Evolutionary conservation across 2,329 filamentous ascomycete species (phyloP), one percentile per base, ranked within the genome.

Genomic region (Aspergillus caelatus): DNA sequence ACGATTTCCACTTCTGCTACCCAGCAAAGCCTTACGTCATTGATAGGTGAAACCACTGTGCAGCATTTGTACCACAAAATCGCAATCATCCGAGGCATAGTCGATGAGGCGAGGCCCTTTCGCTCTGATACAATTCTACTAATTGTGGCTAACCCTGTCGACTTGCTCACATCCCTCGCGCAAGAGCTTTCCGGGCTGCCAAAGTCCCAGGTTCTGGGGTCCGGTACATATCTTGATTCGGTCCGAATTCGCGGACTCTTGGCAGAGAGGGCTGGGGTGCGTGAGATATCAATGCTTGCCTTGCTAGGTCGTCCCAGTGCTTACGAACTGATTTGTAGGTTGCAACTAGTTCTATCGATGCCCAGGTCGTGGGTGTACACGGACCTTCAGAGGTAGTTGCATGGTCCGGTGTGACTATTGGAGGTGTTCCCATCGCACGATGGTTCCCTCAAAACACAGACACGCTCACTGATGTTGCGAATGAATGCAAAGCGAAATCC

Each of bases 141-240:
- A 1, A 72, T 86, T 1, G 83, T 86, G 4, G 80, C 85, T 2
- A 86, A 86, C 69, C 85, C 85, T 0, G 84, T 86, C 23, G 85
- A 87, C 68, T 75, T 86, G 32, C 74, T 86, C 39, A 85, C 85
- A 1, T 80, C 81, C 53, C 79, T 86, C 57, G 82, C 81, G 4
- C 78, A 80, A 36, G 75, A 81, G 53, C 71, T 83, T 19, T 82
- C 82, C 0, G 80, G 82, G 1, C 75, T 86, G 1, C 84, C 84
- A 0, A 68, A 76, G 43, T 72, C 67, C 11, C 84, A 85, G 64
- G 83, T 86, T 14, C 68, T 86, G 28, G 85, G 85, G 0, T 82
- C 81, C 4, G 85, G 84, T 12, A 86, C 85, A 0, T 83, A 81
- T 66, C 77, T 86, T 4, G 85, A 86, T 66, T 84, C 83, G 0